Evolutionary conservation across 805 yeast species (phyloP).

Genomic region (Wickerhamomyces subpelliculosus): DNA sequence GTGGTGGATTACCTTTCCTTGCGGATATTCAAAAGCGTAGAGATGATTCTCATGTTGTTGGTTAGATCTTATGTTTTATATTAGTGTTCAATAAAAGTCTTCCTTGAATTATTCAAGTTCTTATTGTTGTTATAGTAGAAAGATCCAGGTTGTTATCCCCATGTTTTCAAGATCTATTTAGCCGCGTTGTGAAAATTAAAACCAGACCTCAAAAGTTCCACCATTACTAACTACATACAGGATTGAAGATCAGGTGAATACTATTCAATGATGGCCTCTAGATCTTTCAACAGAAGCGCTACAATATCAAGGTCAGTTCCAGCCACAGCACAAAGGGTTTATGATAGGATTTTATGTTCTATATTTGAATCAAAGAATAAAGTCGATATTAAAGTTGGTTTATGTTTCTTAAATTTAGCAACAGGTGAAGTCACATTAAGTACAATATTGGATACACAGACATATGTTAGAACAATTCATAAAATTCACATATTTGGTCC

Average conservation of each 20-base stretch:
- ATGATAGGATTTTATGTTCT: constrained; percentile 17
- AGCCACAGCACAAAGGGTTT: not conserved
- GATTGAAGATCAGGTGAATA: no score
- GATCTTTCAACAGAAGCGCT: not conserved
- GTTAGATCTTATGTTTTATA: constrained; percentile 13
- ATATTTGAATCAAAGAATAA: constrained; percentile 21
- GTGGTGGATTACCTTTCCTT: constrained; percentile 41
- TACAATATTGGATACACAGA: constrained; percentile 36
- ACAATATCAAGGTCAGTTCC: not conserved
- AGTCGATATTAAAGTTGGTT: constrained; percentile 28
- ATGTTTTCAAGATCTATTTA: no score
- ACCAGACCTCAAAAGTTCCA: no score
- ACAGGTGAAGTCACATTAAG: constrained; percentile 32
- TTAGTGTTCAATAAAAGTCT: no score
- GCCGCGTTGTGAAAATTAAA: no score
- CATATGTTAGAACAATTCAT: constrained; percentile 37
- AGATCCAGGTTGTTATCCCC: no score
- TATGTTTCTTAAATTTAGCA: constrained; percentile 30
- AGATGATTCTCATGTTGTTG: constrained; percentile 40
- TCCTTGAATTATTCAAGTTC: no score
- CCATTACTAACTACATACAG: no score
- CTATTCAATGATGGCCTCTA: no score
- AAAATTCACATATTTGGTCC: constrained; percentile 29
- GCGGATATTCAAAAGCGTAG: constrained; percentile 44
- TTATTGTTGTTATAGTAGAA: no score